phyloP scores from a whole-genome alignment of 1,139 yeast species.

The Magnusiomyces suaveolens region DNA sequence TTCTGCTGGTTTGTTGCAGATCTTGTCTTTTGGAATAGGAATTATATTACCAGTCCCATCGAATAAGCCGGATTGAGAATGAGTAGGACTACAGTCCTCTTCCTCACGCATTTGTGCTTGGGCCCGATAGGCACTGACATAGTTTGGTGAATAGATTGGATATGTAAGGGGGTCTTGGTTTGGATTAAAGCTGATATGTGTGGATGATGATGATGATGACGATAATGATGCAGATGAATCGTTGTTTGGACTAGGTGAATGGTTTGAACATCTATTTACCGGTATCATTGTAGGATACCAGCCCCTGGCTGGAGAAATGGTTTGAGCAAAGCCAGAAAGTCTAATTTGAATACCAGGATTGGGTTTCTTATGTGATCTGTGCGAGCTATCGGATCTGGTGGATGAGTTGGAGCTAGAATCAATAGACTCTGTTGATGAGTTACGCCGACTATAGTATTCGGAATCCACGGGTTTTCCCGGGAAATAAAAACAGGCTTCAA shows the following conservation, averaged over 20 bases:
- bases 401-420: background rate
- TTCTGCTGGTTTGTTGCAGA: background rate
- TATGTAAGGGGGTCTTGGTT: background rate
- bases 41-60: slow-evolving; percentile 1
- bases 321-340: slow-evolving; percentile 53
- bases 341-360: slow-evolving; percentile 32
- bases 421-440: background rate
- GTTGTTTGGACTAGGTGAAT: background rate
- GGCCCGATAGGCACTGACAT: background rate
- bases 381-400: background rate
- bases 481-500: slow-evolving; percentile 73
- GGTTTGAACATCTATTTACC: background rate
- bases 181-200: background rate
- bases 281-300: background rate
- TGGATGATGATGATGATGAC: background rate
- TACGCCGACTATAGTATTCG: background rate
- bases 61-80: background rate
- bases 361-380: background rate
- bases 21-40: background rate
- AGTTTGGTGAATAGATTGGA: slow-evolving; percentile 1
- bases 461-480: slow-evolving; percentile 21
- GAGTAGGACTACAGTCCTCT: background rate
- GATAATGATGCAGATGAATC: background rate
- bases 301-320: background rate
- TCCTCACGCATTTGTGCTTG: background rate